Conservation (phyloP, 1,284 basidiomycete species). For the Pisolithus thermaeus region DNA sequence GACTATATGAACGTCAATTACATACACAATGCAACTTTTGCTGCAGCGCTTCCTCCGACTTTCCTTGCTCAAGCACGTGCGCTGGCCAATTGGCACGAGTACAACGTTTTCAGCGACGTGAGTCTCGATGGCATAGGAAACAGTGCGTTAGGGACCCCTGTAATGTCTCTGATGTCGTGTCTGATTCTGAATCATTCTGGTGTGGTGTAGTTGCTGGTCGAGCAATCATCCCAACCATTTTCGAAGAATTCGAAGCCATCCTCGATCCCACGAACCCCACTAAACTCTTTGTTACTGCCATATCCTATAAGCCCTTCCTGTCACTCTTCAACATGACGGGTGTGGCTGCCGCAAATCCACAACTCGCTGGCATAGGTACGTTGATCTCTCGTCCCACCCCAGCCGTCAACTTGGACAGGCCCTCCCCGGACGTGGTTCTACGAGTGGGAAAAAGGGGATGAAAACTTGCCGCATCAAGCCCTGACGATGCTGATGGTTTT, state of each 20-base stretch:
- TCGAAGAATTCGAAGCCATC: constrained; percentile 55
- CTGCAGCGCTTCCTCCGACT: constrained; percentile 44
- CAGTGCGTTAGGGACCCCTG: constrained; percentile 37
- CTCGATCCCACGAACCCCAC: constrained; percentile 54
- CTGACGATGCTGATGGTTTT: constrained; percentile 15
- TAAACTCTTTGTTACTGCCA: constrained; percentile 59
- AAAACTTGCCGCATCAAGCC: not conserved
- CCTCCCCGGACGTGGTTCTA: not conserved
- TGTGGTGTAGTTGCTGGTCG: constrained; percentile 57
- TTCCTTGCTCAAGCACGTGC: constrained; percentile 54
- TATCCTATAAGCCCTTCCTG: constrained; percentile 81
- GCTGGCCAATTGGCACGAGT: constrained; percentile 74
- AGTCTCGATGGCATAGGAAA: constrained; percentile 63
- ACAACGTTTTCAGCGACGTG: constrained; percentile 59
- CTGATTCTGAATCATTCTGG: constrained; percentile 8
- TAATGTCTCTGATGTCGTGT: not conserved
- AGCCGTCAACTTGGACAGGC: not conserved
- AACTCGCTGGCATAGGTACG: constrained; percentile 60
- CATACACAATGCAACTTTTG: constrained; percentile 64
- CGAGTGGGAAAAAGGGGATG: not conserved
- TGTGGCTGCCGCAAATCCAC: constrained; percentile 42
- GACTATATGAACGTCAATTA: constrained; percentile 71
- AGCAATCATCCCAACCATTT: constrained; percentile 58
- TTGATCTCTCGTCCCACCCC: constrained; percentile 10
- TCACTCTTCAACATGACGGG: constrained; percentile 78